These are phyloP conservation scores for Tetragonia tetragonoides DNA, from an alignment of 148 eudicot species.

Conservation along the genomic window DNA sequence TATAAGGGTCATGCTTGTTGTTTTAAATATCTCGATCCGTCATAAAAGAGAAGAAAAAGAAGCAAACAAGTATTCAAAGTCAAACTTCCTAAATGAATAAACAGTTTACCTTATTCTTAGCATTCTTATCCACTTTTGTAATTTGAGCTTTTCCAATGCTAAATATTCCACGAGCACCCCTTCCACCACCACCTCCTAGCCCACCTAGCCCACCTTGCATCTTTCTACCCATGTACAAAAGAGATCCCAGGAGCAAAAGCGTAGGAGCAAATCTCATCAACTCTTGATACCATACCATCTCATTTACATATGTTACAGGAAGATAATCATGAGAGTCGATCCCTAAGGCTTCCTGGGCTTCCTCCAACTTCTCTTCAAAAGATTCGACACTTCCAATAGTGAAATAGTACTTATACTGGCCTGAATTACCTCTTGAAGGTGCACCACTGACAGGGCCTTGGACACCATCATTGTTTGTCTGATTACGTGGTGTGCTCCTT, in stretches of 20 bases:
- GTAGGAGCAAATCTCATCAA: conserved; percentile 71
- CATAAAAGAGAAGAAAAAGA: not conserved
- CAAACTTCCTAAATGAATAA: not conserved
- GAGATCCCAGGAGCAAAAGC: conserved; percentile 63
- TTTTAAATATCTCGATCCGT: no score
- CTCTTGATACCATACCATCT: conserved; percentile 76
- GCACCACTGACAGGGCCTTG: conserved; percentile 45
- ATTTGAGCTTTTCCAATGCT: conserved; percentile 79
- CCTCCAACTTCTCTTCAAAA: conserved; percentile 88
- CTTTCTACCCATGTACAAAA: conserved; percentile 62
- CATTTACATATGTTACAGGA: conserved; percentile 71
- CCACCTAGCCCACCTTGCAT: conserved; percentile 90
- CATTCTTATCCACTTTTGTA: conserved; percentile 73
- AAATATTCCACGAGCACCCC: conserved; percentile 74
- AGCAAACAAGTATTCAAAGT: not conserved
- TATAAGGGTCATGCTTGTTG: no score
- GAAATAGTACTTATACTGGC: conserved; percentile 70
- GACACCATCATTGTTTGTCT: conserved; percentile 31
- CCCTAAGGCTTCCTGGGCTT: conserved; percentile 76
- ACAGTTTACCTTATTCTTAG: conserved; percentile 67
- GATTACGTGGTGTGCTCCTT: conserved; percentile 51
- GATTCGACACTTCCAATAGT: conserved; percentile 81
- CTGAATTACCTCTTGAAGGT: conserved; percentile 34
- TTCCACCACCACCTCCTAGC: conserved; percentile 61
- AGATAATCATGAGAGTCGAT: conserved; percentile 68